A percentile compares a stretch with the other conserved stretches of the same genome.
Evolutionary conservation across 371 early-diverging fungal genomes (phyloP).

Genomic region (Sporodiniella umbellata): DNA sequence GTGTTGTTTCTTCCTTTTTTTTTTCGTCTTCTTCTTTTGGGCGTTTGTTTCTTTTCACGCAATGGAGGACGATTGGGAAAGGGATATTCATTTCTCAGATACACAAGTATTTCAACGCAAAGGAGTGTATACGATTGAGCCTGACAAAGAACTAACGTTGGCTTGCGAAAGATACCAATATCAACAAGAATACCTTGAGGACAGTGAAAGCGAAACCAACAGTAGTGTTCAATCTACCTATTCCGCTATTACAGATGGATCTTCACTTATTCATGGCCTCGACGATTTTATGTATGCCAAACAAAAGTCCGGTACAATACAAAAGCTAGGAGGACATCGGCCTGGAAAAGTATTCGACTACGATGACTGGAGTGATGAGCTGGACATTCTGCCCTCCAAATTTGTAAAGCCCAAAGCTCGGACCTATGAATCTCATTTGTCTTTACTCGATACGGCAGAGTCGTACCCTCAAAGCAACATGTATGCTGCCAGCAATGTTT

Average conservation of each 20-base stretch:
- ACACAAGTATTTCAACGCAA: constrained; percentile 8
- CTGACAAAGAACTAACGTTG: constrained; percentile 24
- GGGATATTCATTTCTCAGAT: constrained; percentile 10
- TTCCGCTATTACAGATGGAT: background rate
- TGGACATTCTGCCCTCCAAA: constrained; percentile 7
- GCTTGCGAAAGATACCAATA: constrained; percentile 24
- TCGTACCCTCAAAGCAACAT: background rate
- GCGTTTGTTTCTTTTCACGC: background rate
- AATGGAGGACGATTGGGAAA: constrained; percentile 19
- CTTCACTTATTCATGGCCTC: background rate
- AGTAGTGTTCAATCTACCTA: constrained; percentile 4
- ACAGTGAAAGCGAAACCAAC: constrained; percentile 25
- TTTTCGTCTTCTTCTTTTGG: constrained; percentile 3
- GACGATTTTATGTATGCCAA: constrained; percentile 32
- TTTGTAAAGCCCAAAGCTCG: background rate
- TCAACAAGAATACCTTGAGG: constrained; percentile 11
- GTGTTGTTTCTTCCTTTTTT: background rate
- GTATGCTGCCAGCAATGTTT: background rate
- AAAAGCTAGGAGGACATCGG: constrained; percentile 16
- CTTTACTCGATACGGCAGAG: background rate
- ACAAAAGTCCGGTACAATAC: constrained; percentile 16
- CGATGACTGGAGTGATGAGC: constrained; percentile 31
- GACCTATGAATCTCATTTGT: background rate
- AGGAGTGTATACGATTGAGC: constrained; percentile 11
- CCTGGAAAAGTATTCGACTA: constrained; percentile 14